Evolutionary conservation across 805 yeast species (phyloP).

Genomic region (Monosporozyma siamensis): DNA sequence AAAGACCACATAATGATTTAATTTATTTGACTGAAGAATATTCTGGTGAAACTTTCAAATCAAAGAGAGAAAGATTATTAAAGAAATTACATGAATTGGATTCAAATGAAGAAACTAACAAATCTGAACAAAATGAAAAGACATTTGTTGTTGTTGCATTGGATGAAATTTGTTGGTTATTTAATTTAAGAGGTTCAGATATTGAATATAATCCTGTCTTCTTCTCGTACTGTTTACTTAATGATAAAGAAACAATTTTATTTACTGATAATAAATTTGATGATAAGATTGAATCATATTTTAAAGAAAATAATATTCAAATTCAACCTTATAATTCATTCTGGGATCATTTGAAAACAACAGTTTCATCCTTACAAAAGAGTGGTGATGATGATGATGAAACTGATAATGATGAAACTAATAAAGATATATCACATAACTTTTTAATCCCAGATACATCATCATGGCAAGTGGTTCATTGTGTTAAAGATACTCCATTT

Average conservation of each 20-base stretch:
- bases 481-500: slow-evolving; percentile 27
- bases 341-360: slow-evolving; percentile 42
- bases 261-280: slow-evolving; percentile 43
- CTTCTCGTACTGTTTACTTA: slow-evolving; percentile 46
- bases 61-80: slow-evolving; percentile 46
- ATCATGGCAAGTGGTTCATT: slow-evolving; percentile 59
- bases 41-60: slow-evolving; percentile 54
- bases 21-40: slow-evolving; percentile 41
- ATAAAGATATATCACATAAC: slow-evolving; percentile 6
- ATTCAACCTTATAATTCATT: slow-evolving; percentile 48
- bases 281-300: slow-evolving; percentile 32
- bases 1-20: slow-evolving; percentile 42
- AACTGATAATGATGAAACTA: not conserved
- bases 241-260: slow-evolving; percentile 39
- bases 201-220: slow-evolving; percentile 83
- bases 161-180: slow-evolving; percentile 88
- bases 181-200: slow-evolving; percentile 77
- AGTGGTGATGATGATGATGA: slow-evolving; percentile 13
- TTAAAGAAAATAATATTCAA: slow-evolving; percentile 36
- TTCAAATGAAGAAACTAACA: not conserved
- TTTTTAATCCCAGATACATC: slow-evolving; percentile 45
- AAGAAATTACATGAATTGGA: slow-evolving; percentile 27
- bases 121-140: slow-evolving; percentile 2
- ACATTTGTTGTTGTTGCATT: slow-evolving; percentile 59
- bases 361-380: slow-evolving; percentile 6